These are phyloP conservation scores for Withania somnifera DNA, from an alignment of 305 asterid genomes.

Conservation along the genomic window DNA sequence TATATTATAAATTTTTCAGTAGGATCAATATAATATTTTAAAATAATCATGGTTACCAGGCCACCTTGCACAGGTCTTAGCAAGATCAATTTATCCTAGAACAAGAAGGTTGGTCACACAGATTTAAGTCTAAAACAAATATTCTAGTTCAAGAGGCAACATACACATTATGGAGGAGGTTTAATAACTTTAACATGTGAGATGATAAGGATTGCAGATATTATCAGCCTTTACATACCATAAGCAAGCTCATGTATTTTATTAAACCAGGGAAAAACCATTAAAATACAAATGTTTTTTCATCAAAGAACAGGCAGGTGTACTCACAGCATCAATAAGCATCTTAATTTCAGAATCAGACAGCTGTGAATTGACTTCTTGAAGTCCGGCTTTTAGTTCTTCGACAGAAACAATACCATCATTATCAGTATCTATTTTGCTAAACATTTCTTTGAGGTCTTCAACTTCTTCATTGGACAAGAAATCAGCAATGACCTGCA, in stretches of 20 bases:
- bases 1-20: neutral
- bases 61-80: no score
- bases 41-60: no score
- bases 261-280: neutral
- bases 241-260: neutral
- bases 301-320: neutral
- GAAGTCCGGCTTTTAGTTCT: constrained; percentile 69
- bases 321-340: constrained; percentile 77
- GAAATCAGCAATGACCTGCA: constrained; percentile 91
- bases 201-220: neutral
- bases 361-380: constrained; percentile 47
- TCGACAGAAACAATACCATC: constrained; percentile 79
- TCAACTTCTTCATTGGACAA: constrained; percentile 88
- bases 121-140: neutral
- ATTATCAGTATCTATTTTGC: constrained; percentile 65
- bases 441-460: constrained; percentile 74
- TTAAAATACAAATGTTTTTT: neutral
- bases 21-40: neutral
- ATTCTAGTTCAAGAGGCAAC: neutral
- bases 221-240: neutral
- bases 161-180: neutral
- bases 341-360: constrained; percentile 67
- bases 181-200: neutral
- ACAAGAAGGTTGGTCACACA: neutral
- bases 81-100: neutral